Conservation (phyloP, 1,284 basidiomycete species). For the Vanrija sp. region DNA sequence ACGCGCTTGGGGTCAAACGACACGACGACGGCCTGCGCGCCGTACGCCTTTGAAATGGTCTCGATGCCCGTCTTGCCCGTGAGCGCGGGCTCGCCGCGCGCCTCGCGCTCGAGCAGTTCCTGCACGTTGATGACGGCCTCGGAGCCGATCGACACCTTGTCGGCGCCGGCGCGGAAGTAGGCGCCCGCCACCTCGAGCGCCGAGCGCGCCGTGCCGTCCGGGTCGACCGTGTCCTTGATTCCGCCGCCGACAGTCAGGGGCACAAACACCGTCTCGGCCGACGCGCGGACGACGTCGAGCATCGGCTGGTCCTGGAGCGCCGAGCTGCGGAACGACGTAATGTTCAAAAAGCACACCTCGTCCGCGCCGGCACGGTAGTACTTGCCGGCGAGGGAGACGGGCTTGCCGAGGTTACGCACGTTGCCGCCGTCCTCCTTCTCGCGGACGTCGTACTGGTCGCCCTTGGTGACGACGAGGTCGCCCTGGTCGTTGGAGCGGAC, state of each 20-base stretch:
- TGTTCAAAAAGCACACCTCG: constrained; percentile 96
- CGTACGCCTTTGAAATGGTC: constrained; percentile 84
- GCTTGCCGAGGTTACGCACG: constrained; percentile 97
- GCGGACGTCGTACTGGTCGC: constrained; percentile 97
- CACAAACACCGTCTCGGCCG: constrained; percentile 88
- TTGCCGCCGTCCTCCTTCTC: constrained; percentile 68
- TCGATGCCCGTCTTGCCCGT: constrained; percentile 74
- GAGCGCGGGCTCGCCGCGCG: constrained; percentile 51
- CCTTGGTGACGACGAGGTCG: constrained; percentile 98
- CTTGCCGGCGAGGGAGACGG: constrained; percentile 80
- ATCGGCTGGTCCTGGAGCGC: constrained; percentile 96
- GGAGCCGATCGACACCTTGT: constrained; percentile 88
- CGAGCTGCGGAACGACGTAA: constrained; percentile 97
- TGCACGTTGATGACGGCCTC: constrained; percentile 95
- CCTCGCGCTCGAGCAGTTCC: constrained; percentile 60
- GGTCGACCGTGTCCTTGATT: constrained; percentile 93
- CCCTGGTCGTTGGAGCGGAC: constrained; percentile 94
- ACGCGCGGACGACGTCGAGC: constrained; percentile 87
- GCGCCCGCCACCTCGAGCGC: constrained; percentile 92
- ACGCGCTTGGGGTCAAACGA: constrained; percentile 91
- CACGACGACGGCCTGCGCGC: constrained; percentile 96
- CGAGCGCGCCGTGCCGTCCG: constrained; percentile 79
- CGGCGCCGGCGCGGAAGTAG: constrained; percentile 96
- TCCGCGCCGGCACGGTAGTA: constrained; percentile 92
- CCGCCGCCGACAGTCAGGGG: constrained; percentile 99